Conservation (phyloP, 345 rosid genomes). For the Dimocarpus longan region DNA sequence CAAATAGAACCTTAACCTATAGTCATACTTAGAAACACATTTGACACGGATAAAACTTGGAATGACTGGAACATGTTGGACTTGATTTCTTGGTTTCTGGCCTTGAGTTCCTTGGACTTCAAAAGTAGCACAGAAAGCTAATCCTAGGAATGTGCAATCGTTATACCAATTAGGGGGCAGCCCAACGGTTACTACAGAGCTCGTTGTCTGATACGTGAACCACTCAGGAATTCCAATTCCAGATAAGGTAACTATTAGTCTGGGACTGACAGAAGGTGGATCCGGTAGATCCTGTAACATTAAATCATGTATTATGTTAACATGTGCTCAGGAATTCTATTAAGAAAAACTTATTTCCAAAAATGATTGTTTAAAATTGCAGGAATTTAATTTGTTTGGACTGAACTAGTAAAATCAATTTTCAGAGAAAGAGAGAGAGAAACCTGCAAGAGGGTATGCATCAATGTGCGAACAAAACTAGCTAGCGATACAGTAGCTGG, state of each 20-base stretch:
- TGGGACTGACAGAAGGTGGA: neutral
- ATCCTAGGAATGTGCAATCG: conserved; percentile 8
- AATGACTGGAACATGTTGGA: neutral
- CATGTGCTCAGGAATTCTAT: neutral
- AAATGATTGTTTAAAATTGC: too few relatives aligned
- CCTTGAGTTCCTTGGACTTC: neutral
- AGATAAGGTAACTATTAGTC: neutral
- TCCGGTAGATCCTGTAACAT: neutral
- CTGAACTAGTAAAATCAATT: too few relatives aligned
- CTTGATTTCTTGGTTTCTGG: neutral
- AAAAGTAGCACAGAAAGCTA: conserved; percentile 14
- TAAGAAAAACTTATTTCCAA: too few relatives aligned
- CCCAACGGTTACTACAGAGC: neutral
- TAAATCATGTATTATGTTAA: neutral
- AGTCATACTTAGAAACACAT: neutral
- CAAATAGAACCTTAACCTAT: neutral
- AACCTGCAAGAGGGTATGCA: neutral
- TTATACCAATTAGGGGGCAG: conserved; percentile 7
- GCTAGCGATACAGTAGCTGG: neutral
- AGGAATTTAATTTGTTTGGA: too few relatives aligned
- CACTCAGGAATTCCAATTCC: conserved; percentile 16
- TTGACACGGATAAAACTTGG: neutral
- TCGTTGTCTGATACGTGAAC: conserved; percentile 10
- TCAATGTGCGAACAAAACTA: neutral
- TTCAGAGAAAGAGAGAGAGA: neutral